phyloP scores from a whole-genome alignment of 129 eudicot species.

The Sambucus nigra region DNA sequence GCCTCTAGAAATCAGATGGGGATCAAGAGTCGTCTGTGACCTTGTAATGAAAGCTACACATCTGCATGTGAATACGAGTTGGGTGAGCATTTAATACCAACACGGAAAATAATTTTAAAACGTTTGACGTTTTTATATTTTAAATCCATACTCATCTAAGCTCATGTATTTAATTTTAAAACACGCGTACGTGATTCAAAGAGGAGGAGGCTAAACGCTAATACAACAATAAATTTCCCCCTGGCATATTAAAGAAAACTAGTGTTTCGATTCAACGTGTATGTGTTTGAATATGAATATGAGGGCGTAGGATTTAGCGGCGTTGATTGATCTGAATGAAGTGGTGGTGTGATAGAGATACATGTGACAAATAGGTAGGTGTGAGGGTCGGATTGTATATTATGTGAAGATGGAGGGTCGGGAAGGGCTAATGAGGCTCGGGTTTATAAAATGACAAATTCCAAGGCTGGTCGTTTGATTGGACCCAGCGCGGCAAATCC shows the following conservation, averaged over 20 bases:
- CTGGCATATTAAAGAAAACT: too few species aligned
- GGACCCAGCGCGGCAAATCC: slow-evolving; percentile 32
- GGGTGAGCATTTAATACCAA: too few species aligned
- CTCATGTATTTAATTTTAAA: too few species aligned
- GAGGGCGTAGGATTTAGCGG: not conserved
- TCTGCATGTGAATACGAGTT: not conserved
- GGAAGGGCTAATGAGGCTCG: slow-evolving; percentile 13
- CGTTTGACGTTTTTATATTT: too few species aligned
- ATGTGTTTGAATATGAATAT: not conserved
- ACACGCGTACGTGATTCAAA: too few species aligned
- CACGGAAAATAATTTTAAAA: too few species aligned
- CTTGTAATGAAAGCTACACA: not conserved
- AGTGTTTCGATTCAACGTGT: too few species aligned
- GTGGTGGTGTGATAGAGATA: not conserved
- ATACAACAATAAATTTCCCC: too few species aligned
- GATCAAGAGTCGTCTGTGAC: not conserved
- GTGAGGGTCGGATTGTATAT: slow-evolving; percentile 9
- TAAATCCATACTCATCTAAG: too few species aligned
- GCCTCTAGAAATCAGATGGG: not conserved
- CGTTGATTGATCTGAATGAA: not conserved
- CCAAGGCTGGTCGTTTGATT: slow-evolving; percentile 16
- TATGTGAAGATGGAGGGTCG: not conserved
- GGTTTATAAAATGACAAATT: slow-evolving; percentile 22
- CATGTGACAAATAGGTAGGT: not conserved
- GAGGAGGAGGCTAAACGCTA: too few species aligned